phyloP scores from a whole-genome alignment of 441 rosid species.

The Populus hybrid region DNA sequence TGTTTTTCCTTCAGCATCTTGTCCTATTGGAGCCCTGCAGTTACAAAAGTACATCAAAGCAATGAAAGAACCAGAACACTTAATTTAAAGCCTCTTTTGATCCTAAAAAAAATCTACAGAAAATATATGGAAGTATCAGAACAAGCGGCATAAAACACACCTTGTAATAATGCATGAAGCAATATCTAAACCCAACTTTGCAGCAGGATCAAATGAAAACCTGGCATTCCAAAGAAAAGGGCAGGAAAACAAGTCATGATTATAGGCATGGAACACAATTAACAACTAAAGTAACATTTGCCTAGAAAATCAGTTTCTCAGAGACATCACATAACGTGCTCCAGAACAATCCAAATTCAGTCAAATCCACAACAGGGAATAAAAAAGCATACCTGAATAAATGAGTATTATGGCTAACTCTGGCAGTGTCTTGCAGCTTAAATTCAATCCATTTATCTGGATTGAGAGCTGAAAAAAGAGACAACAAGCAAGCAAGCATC shows the following conservation, averaged over 20 bases:
- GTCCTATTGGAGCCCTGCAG: slow-evolving; percentile 82
- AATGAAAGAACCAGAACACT: slow-evolving; percentile 8
- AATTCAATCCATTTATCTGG: slow-evolving; percentile 96
- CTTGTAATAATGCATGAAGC: slow-evolving; percentile 93
- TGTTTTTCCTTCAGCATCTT: slow-evolving; percentile 80
- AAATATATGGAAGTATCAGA: background rate
- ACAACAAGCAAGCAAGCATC: slow-evolving; percentile 4
- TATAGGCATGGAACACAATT: background rate
- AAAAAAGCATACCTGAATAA: slow-evolving; percentile 57
- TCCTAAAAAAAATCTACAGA: slow-evolving; percentile 4
- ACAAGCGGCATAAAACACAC: slow-evolving; percentile 29
- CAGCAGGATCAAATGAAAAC: slow-evolving; percentile 85
- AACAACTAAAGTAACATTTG: background rate
- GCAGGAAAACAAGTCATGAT: slow-evolving; percentile 1
- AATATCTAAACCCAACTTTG: slow-evolving; percentile 77
- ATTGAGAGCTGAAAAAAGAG: slow-evolving; percentile 58
- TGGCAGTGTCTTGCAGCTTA: slow-evolving; percentile 89
- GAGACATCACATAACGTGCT: background rate
- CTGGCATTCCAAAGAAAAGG: slow-evolving; percentile 38
- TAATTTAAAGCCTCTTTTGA: background rate
- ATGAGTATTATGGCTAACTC: slow-evolving; percentile 88
- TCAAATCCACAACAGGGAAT: background rate
- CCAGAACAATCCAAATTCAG: background rate
- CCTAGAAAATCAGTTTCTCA: background rate
- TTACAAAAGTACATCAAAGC: slow-evolving; percentile 21